phyloP scores from a whole-genome alignment of 2,329 filamentous ascomycete species.

The Fusarium camptoceras region DNA sequence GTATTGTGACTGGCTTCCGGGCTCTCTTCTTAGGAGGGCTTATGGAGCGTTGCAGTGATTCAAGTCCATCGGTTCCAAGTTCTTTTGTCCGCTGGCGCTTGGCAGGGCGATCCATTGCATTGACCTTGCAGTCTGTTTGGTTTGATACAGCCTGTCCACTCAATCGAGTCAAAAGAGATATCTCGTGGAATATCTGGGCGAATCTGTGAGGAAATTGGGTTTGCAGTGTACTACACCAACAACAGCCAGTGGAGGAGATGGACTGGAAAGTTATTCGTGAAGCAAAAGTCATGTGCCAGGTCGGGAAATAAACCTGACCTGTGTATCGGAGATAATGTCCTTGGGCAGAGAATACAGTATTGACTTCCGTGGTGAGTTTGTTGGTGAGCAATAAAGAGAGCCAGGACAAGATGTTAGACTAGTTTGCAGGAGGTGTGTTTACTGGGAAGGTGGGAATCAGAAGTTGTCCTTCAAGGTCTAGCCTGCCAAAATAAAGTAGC shows the following conservation, averaged over 20 bases:
- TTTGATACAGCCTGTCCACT: too few relatives aligned
- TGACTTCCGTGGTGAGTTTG: background rate
- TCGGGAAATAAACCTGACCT: constrained; percentile 27
- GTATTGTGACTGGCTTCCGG: constrained; percentile 46
- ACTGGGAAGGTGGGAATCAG: background rate
- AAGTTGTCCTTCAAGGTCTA: background rate
- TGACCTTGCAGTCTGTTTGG: background rate
- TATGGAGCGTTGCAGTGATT: constrained; percentile 55
- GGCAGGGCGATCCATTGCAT: constrained; percentile 47
- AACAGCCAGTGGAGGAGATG: background rate
- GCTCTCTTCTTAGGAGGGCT: constrained; percentile 59
- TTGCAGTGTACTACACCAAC: background rate
- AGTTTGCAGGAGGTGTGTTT: background rate
- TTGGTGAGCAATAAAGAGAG: background rate
- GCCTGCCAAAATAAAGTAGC: background rate
- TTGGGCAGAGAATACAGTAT: background rate
- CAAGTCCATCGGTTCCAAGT: constrained; percentile 17
- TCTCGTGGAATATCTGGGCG: background rate
- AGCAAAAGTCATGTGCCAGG: constrained; percentile 19
- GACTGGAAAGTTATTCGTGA: background rate
- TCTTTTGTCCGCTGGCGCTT: constrained; percentile 50
- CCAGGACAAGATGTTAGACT: background rate
- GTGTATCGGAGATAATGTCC: constrained; percentile 2
- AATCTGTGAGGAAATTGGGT: background rate
- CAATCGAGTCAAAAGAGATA: background rate